phyloP scores from a whole-genome alignment of 1,284 basidiomycete species.

The Ustilago crameri region DNA sequence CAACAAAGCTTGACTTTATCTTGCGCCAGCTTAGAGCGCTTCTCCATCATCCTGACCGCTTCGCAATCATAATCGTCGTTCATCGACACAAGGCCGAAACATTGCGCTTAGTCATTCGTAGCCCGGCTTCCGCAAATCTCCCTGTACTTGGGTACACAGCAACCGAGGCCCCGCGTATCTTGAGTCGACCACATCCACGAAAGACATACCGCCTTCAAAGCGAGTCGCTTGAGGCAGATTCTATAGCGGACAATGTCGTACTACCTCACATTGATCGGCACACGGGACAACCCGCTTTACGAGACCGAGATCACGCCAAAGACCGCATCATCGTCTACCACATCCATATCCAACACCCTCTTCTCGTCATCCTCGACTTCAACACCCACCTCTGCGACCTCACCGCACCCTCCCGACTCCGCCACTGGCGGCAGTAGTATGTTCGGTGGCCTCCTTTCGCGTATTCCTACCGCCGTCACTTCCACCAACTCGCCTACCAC shows the following conservation, averaged over 20 bases:
- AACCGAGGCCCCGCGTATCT: too few relatives aligned
- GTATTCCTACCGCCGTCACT: slow-evolving; percentile 19
- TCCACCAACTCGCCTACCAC: slow-evolving; percentile 1
- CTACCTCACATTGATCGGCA: slow-evolving; percentile 65
- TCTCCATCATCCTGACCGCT: too few relatives aligned
- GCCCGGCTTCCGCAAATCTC: too few relatives aligned
- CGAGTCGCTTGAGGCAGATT: too few relatives aligned
- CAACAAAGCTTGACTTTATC: too few relatives aligned
- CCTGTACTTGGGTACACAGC: too few relatives aligned
- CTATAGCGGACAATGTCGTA: slow-evolving; percentile 60
- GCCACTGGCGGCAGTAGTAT: slow-evolving; percentile 19
- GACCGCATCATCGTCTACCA: slow-evolving; percentile 18
- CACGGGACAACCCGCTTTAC: slow-evolving; percentile 65
- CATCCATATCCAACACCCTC: background rate
- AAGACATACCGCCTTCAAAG: too few relatives aligned
- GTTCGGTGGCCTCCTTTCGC: slow-evolving; percentile 34
- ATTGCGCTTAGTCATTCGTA: too few relatives aligned
- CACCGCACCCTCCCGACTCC: slow-evolving; percentile 1
- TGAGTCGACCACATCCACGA: background rate
- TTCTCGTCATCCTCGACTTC: slow-evolving; percentile 17
- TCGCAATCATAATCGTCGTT: too few relatives aligned
- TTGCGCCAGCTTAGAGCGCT: too few relatives aligned
- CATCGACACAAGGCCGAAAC: too few relatives aligned
- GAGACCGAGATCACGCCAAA: slow-evolving; percentile 62
- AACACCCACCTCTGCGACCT: slow-evolving; percentile 1